A percentile compares a stretch with the other conserved stretches of the same genome.
These are phyloP conservation scores for Chlamydomonas sp. DNA, from an alignment of 139 green algal genomes.

Conservation along the genomic window DNA sequence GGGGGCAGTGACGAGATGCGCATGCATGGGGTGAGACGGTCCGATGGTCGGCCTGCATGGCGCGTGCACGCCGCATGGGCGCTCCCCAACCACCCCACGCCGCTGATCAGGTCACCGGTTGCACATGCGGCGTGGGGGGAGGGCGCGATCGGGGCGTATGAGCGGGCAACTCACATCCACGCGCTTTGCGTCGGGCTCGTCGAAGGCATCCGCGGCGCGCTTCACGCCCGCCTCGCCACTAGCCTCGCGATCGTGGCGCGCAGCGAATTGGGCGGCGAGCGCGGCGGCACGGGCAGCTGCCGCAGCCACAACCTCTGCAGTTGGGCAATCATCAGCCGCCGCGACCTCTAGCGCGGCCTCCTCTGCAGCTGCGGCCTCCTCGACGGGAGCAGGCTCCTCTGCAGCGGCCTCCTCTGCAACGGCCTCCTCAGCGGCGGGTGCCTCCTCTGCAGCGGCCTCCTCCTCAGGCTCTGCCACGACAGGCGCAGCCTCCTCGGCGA, in stretches of 20 bases:
- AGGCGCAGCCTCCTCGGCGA: too few relatives aligned
- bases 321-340: background rate
- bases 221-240: background rate
- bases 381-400: background rate
- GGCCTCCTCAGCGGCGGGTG: constrained; percentile 3
- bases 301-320: background rate
- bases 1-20: background rate
- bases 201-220: background rate
- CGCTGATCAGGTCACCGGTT: background rate
- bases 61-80: background rate
- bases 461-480: too few relatives aligned
- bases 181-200: constrained; percentile 6
- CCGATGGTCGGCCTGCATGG: background rate
- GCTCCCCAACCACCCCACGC: too few relatives aligned
- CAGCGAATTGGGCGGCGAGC: constrained; percentile 7
- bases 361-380: background rate
- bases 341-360: background rate
- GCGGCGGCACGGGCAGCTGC: constrained; percentile 6
- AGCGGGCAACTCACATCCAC: background rate
- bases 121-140: background rate
- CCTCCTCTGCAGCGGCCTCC: background rate
- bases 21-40: background rate
- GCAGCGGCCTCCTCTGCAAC: background rate
- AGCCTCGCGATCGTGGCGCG: background rate
- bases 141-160: background rate